These are phyloP conservation scores for Fragaria vesca DNA, from an alignment of 306 rosid species.

Conservation along the genomic window DNA sequence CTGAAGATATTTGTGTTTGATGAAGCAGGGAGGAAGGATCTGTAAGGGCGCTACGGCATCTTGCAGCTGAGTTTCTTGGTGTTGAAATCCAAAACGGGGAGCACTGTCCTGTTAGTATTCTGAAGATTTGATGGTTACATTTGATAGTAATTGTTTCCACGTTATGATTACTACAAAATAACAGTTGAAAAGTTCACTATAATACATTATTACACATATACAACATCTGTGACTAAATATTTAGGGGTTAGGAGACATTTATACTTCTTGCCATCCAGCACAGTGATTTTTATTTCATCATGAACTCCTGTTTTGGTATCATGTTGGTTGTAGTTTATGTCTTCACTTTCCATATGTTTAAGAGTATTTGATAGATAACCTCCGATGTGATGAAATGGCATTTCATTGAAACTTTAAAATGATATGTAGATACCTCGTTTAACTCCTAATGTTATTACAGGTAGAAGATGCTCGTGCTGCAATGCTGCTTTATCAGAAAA, in stretches of 20 bases:
- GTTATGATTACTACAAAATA: neutral
- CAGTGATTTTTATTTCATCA: neutral
- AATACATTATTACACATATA: neutral
- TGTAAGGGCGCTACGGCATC: slow-evolving; percentile 74
- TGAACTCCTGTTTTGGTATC: neutral
- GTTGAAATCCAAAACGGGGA: slow-evolving; percentile 85
- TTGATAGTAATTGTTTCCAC: no score
- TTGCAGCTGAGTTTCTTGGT: slow-evolving; percentile 69
- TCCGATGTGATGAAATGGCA: neutral
- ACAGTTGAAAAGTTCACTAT: neutral
- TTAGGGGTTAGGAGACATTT: neutral
- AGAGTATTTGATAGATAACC: neutral
- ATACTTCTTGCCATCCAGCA: neutral
- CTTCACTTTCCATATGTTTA: neutral
- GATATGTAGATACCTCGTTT: neutral
- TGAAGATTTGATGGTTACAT: slow-evolving; percentile 10
- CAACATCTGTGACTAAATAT: neutral
- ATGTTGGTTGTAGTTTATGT: neutral
- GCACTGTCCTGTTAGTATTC: slow-evolving; percentile 85
- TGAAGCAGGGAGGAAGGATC: slow-evolving; percentile 52
- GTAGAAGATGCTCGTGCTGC: slow-evolving; percentile 90
- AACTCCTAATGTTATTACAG: slow-evolving; percentile 30
- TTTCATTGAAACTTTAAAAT: slow-evolving; percentile 9
- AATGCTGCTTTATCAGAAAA: slow-evolving; percentile 85
- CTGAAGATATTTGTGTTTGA: slow-evolving; percentile 32